Evolutionary conservation across 23 red algal species (phyloP).

Genomic region (Cyanidium caldarium): DNA sequence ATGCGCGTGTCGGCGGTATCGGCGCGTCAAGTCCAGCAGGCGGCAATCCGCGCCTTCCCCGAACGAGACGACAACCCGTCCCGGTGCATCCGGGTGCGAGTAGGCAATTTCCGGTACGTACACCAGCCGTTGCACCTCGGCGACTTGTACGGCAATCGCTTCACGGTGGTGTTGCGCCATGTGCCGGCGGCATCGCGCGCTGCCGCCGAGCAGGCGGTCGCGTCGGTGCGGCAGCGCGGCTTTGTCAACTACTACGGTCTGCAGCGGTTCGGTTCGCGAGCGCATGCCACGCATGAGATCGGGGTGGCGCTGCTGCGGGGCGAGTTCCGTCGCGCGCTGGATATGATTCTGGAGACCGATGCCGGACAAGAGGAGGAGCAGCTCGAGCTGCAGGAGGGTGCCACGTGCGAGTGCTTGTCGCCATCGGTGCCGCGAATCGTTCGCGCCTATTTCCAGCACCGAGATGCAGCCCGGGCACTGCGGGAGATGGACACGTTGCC

Average conservation of each 20-base stretch:
- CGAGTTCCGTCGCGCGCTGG: conserved; percentile 44
- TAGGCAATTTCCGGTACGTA: conserved; percentile 32
- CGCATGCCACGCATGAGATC: conserved; percentile 44
- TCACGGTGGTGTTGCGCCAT: conserved; percentile 45
- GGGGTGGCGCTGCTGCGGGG: conserved; percentile 57
- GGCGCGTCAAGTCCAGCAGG: conserved; percentile 15
- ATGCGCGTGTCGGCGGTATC: conserved; percentile 37
- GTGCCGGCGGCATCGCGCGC: not conserved
- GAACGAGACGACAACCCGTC: not conserved
- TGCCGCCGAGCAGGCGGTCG: conserved; percentile 11
- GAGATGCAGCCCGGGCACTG: not conserved
- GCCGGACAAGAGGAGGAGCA: not conserved
- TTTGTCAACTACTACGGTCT: conserved; percentile 99
- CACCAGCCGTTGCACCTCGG: conserved; percentile 31
- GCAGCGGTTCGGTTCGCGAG: conserved; percentile 84
- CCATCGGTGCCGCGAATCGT: not conserved
- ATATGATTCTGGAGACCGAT: conserved; percentile 33
- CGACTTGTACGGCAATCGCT: conserved; percentile 60
- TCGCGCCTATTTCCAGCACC: not conserved
- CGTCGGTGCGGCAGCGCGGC: conserved; percentile 20
- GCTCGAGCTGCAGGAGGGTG: not conserved
- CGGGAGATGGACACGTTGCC: not conserved
- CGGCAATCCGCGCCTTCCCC: not conserved
- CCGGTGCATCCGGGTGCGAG: conserved; percentile 10
- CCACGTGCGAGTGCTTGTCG: too few species aligned